These are phyloP conservation scores for Ganoderma boninense DNA, from an alignment of 1,284 basidiomycete species.

Conservation along the genomic window DNA sequence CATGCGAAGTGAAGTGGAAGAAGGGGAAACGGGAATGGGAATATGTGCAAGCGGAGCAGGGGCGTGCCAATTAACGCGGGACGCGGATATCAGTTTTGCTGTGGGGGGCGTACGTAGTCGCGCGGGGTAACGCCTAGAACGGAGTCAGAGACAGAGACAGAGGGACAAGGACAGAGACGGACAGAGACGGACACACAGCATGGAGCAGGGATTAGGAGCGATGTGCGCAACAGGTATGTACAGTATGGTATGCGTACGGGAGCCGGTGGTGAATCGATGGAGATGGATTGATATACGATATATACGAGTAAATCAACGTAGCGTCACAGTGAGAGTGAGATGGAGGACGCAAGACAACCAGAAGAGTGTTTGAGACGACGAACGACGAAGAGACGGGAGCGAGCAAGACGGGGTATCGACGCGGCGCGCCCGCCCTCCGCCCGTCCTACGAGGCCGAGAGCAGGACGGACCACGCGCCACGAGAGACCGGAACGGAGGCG, in stretches of 20 bases:
- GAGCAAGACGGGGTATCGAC: background rate
- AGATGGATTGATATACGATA: constrained; percentile 24
- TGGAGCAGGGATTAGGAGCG: background rate
- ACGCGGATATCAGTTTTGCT: constrained; percentile 1
- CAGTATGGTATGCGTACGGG: constrained; percentile 27
- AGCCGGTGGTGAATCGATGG: background rate
- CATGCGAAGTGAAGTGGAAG: background rate
- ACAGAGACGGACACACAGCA: background rate
- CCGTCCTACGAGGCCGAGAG: constrained; percentile 12
- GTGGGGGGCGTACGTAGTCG: background rate
- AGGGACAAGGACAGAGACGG: too few species aligned
- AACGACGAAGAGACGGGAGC: background rate
- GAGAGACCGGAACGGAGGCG: too few species aligned
- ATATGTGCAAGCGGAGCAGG: background rate
- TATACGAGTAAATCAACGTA: constrained; percentile 34
- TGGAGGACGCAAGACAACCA: background rate
- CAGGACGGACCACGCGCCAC: constrained; percentile 10
- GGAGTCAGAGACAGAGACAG: background rate
- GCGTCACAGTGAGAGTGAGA: background rate
- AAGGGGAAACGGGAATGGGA: background rate
- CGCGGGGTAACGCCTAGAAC: background rate
- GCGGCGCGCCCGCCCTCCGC: constrained; percentile 16
- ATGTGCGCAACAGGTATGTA: constrained; percentile 12
- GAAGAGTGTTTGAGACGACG: background rate
- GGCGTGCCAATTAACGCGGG: background rate